Percentiles rank a stretch among this genome's conserved stretches.
phyloP scores from a whole-genome alignment of 768 basidiomycete species.

The Phaeolepiota aurea region DNA sequence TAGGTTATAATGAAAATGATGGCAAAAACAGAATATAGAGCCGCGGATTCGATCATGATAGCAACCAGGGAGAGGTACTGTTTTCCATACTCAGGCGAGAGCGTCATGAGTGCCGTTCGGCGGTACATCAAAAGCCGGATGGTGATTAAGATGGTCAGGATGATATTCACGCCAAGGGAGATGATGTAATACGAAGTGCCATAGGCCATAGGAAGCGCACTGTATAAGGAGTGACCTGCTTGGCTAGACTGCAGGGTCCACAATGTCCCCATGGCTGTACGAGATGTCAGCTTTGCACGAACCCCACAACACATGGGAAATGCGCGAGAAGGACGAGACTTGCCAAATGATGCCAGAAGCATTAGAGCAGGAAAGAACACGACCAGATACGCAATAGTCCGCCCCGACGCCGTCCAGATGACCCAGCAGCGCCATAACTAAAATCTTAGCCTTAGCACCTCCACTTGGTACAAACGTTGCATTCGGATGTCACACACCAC shows the following conservation, averaged over 20 bases:
- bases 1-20: constrained; percentile 32
- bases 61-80: constrained; percentile 27
- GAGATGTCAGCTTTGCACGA: neutral
- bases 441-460: neutral
- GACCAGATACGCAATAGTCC: constrained; percentile 18
- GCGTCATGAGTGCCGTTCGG: constrained; percentile 14
- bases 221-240: constrained; percentile 31
- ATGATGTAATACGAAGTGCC: constrained; percentile 30
- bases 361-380: constrained; percentile 25
- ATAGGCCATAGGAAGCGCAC: constrained; percentile 21
- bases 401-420: constrained; percentile 31
- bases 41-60: constrained; percentile 35
- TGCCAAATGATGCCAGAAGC: constrained; percentile 32
- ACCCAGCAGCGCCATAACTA: constrained; percentile 41
- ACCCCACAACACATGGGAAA: neutral
- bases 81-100: constrained; percentile 23
- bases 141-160: constrained; percentile 30
- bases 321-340: constrained; percentile 8
- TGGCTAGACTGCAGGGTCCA: constrained; percentile 35
- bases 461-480: neutral
- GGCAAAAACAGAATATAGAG: constrained; percentile 32
- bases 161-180: constrained; percentile 31
- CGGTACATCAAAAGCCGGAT: constrained; percentile 25
- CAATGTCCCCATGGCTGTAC: constrained; percentile 28
- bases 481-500: constrained; percentile 24